Percentiles rank a stretch among this genome's conserved stretches.
phyloP scores from a whole-genome alignment of 228 moss, liverwort and hornwort species.

The Sphagnum fallax region DNA sequence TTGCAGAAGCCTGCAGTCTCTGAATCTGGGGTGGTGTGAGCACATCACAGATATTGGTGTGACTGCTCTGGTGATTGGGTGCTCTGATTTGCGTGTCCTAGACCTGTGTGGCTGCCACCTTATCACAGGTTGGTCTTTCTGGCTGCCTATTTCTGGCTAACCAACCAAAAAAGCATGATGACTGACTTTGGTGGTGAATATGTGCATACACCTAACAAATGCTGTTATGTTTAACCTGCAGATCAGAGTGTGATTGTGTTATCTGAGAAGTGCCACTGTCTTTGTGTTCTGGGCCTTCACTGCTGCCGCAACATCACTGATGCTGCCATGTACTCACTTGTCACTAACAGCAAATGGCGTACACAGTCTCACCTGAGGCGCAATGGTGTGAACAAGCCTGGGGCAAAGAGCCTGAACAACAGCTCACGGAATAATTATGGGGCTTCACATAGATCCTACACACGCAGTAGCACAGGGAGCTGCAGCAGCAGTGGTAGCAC shows the following conservation, averaged over 20 bases:
- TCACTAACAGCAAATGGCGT: constrained; percentile 56
- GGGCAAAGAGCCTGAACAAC: constrained; percentile 10
- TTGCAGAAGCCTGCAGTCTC: constrained; percentile 68
- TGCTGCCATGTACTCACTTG: constrained; percentile 79
- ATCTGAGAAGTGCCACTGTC: constrained; percentile 70
- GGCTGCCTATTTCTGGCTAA: neutral
- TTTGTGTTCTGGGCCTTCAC: constrained; percentile 74
- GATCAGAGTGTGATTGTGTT: constrained; percentile 84
- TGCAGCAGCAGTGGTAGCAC: constrained; percentile 58
- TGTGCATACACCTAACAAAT: too few relatives aligned
- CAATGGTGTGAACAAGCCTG: constrained; percentile 18
- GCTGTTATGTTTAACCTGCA: constrained; percentile 7
- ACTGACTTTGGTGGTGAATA: too few relatives aligned
- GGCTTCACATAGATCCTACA: constrained; percentile 16
- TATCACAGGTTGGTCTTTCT: constrained; percentile 66
- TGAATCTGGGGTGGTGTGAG: constrained; percentile 98
- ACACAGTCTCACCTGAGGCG: constrained; percentile 30
- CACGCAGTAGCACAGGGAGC: constrained; percentile 52
- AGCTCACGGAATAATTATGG: constrained; percentile 1
- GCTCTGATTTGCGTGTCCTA: constrained; percentile 73
- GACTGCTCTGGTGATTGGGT: constrained; percentile 70
- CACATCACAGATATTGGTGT: constrained; percentile 83
- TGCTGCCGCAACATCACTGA: constrained; percentile 94
- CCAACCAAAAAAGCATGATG: too few relatives aligned
- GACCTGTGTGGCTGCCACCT: constrained; percentile 91